Base-by-base conservation (phyloP, 768 basidiomycete species). In the Kwoniella dejecticola region DNA sequence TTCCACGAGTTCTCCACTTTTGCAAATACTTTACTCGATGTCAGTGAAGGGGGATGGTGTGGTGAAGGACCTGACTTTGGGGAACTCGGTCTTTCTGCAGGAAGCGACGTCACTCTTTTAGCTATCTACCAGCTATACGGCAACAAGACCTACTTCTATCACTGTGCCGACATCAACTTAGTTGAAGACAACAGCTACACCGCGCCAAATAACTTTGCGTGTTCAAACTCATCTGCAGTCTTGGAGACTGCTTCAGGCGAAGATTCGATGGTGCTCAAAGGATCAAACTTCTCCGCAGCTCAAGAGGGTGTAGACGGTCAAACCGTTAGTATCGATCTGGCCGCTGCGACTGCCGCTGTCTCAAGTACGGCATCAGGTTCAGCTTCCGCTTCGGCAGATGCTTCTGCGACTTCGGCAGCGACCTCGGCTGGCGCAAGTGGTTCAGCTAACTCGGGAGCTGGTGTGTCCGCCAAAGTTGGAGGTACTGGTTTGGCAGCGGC, bases 401-500 rank as follows among this genome's bases (percentile, higher is more conserved):
- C 53, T 12, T 36, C n/a, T n/a, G n/a, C n/a, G n/a, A n/a, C 53
- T 42, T 47, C 45, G 8, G 56, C 44, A 8, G 33, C 76, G 3
- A 57, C 67, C 1, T 70, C 71, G 12, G 65, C 63, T 47, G 71
- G 70, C 0, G 75, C 72, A 52, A 67, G 71, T 33, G 76, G 69
- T 11, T 48, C 46, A 10, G 21, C 46, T 7, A 48, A 11, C 21
- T 48, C 46, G 24, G 21, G 24, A 21, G 46, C 46, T 48, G 24
- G 4, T 11, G 13, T 48, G 0, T 24, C 46, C 4, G 26, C 26
- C 26, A 48, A 48, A 24, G 46, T 48, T 7, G 26, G 46, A 3
- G n/a, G 46, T 48, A 48, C 29, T 23, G 46, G 46, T 27, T 26
- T 48, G 4, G 46, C 24, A 11, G 46, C 26, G 7, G 46, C 46